phyloP scores from a whole-genome alignment of 768 basidiomycete genomes.

The Psilocybe tampanensis region DNA sequence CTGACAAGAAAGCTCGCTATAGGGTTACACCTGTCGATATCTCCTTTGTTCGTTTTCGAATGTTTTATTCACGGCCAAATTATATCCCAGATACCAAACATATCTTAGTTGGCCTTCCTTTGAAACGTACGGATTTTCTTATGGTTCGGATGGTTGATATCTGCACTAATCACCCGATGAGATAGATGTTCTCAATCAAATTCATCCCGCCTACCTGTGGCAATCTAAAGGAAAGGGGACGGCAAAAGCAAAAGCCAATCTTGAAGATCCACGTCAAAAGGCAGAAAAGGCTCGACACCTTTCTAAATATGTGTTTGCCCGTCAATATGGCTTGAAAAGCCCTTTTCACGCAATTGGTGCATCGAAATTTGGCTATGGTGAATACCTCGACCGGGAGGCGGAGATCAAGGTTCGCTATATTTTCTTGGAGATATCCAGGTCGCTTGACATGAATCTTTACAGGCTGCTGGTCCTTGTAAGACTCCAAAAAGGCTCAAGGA shows the following conservation, averaged over 20 bases:
- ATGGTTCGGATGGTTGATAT: not conserved
- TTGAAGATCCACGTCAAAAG: slow-evolving; percentile 49
- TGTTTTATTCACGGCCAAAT: slow-evolving; percentile 72
- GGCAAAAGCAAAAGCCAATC: slow-evolving; percentile 23
- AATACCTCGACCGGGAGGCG: slow-evolving; percentile 62
- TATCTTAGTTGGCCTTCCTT: slow-evolving; percentile 67
- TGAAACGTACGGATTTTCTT: slow-evolving; percentile 65
- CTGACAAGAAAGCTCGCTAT: not conserved
- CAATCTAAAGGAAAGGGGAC: slow-evolving; percentile 11
- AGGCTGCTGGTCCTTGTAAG: slow-evolving; percentile 47
- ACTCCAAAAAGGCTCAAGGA: slow-evolving; percentile 76
- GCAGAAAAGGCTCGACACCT: slow-evolving; percentile 60
- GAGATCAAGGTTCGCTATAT: slow-evolving; percentile 62
- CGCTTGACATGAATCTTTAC: not conserved
- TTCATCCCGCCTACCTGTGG: slow-evolving; percentile 44
- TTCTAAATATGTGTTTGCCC: slow-evolving; percentile 84
- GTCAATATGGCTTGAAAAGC: slow-evolving; percentile 69
- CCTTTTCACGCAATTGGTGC: slow-evolving; percentile 45
- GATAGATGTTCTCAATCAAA: slow-evolving; percentile 68
- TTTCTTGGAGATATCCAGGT: not conserved
- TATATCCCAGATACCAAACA: slow-evolving; percentile 48
- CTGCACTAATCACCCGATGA: not conserved
- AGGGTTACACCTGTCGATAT: slow-evolving; percentile 55
- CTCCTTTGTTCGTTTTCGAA: slow-evolving; percentile 49
- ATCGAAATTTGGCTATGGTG: slow-evolving; percentile 39